phyloP scores from a whole-genome alignment of 2,329 filamentous ascomycete species.

The Dactylonectria estremocensis region DNA sequence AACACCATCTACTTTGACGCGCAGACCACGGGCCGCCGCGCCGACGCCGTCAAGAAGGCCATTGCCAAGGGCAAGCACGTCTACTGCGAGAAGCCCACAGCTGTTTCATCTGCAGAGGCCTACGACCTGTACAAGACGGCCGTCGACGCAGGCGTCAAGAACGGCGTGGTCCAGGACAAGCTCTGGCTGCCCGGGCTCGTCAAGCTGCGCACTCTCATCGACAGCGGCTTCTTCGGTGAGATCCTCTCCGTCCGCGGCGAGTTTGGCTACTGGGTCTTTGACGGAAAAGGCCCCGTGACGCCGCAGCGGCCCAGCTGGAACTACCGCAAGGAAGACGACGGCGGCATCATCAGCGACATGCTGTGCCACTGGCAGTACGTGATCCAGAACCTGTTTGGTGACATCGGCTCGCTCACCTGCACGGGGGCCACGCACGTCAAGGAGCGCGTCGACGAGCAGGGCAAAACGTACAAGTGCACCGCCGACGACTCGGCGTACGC shows the following conservation, averaged over 20 bases:
- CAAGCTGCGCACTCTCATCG: neutral
- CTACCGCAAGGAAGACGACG: constrained; percentile 2
- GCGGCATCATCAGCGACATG: constrained; percentile 8
- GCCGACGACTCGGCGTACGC: neutral
- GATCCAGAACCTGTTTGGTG: neutral
- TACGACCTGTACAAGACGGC: constrained; percentile 4
- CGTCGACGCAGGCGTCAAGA: constrained; percentile 1
- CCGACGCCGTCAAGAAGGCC: constrained; percentile 6
- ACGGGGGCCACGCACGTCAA: neutral
- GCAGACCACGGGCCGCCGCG: neutral
- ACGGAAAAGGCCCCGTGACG: neutral
- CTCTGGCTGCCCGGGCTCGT: constrained; percentile 4
- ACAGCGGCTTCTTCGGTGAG: constrained; percentile 7
- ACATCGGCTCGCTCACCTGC: neutral
- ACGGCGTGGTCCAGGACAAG: constrained; percentile 6
- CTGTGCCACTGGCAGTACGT: constrained; percentile 2
- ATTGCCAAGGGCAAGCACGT: constrained; percentile 12
- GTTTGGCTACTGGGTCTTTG: neutral
- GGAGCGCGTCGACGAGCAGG: constrained; percentile 3
- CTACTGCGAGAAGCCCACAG: constrained; percentile 9
- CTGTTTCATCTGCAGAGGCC: neutral
- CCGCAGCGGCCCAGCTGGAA: constrained; percentile 5
- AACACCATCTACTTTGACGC: constrained; percentile 9
- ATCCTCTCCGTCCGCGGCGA: constrained; percentile 2
- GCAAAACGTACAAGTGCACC: neutral